Conservation (phyloP, 345 rosid species). For the Dipteronia sinensis region DNA sequence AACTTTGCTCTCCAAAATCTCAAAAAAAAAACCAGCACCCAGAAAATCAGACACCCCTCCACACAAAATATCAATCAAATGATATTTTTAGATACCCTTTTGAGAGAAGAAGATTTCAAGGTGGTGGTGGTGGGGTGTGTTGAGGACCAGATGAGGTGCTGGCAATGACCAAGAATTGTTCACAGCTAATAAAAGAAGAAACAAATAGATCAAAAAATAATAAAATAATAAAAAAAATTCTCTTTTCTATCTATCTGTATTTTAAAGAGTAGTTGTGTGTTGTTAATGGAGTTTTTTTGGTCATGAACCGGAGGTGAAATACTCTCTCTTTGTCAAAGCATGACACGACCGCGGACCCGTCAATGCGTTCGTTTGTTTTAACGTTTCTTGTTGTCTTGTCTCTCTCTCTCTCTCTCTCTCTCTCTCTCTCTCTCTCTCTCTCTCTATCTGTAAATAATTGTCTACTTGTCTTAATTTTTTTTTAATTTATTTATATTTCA, state of each 20-base stretch:
- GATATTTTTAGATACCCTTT: constrained; percentile 14
- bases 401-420: neutral
- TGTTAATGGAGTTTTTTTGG: neutral
- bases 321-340: neutral
- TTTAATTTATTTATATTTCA: neutral
- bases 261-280: neutral
- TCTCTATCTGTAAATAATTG: too few relatives aligned
- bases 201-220: neutral
- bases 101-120: neutral
- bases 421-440: neutral
- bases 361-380: constrained; percentile 16
- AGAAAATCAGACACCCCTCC: constrained; percentile 8
- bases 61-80: constrained; percentile 6
- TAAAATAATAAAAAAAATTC: too few relatives aligned
- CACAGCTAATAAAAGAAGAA: constrained; percentile 14
- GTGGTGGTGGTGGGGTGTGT: neutral
- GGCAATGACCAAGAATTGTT: neutral
- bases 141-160: constrained; percentile 8
- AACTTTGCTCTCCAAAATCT: neutral
- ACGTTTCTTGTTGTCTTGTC: neutral
- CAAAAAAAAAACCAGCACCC: constrained; percentile 6
- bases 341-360: neutral
- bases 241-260: neutral
- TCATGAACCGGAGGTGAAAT: neutral
- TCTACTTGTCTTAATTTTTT: neutral